Conservation (phyloP, 192 early-diverging fungal genomes). For the Backusella macrospora region DNA sequence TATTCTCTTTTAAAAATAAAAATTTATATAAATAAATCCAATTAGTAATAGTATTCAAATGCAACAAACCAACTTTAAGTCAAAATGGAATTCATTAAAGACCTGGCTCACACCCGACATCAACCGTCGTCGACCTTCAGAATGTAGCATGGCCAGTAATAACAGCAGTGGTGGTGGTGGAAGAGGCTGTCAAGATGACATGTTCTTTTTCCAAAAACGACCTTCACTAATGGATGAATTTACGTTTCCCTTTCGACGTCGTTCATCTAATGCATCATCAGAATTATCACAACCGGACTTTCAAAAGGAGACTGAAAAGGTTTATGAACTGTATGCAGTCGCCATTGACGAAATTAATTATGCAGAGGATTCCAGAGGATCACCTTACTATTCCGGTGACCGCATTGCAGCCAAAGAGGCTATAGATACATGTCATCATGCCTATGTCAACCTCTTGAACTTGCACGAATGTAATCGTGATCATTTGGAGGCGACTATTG, state of each 20-base stretch:
- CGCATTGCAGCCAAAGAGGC: conserved; percentile 41
- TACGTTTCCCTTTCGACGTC: conserved; percentile 16
- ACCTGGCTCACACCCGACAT: conserved; percentile 24
- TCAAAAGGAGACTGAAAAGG: conserved; percentile 5
- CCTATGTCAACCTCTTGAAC: conserved; percentile 34
- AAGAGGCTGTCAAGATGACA: neutral
- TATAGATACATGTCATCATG: conserved; percentile 36
- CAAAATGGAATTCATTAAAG: conserved; percentile 19
- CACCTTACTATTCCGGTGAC: conserved; percentile 47
- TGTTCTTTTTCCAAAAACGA: neutral
- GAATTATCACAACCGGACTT: conserved; percentile 7
- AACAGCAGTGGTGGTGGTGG: neutral
- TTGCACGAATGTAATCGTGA: neutral
- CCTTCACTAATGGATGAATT: conserved; percentile 8
- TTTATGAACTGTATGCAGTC: conserved; percentile 17
- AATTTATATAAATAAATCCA: neutral
- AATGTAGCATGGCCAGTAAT: conserved; percentile 8
- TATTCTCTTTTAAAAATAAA: neutral
- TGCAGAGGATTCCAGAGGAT: conserved; percentile 48
- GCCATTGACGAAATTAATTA: conserved; percentile 30
- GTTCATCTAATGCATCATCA: conserved; percentile 15
- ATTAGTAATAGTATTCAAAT: neutral
- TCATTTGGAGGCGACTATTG: conserved; percentile 2
- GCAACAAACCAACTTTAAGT: neutral
- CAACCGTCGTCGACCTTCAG: conserved; percentile 8